These are phyloP conservation scores for Moricandia moricandioides DNA, from an alignment of 345 rosid genomes.

Conservation along the genomic window DNA sequence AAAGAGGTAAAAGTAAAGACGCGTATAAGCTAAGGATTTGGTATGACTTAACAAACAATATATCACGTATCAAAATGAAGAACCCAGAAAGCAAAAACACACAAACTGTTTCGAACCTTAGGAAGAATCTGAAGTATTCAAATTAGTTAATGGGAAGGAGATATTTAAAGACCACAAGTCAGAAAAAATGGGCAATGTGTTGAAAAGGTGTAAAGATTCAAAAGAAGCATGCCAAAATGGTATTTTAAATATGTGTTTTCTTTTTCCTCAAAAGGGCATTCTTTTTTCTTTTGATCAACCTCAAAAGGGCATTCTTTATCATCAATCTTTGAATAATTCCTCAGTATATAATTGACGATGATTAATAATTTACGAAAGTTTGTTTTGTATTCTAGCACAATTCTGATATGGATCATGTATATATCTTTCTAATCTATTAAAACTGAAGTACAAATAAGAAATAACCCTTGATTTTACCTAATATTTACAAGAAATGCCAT, in stretches of 20 bases:
- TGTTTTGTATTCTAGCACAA: too few species aligned
- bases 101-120: slow-evolving; percentile 11
- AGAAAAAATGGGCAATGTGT: slow-evolving; percentile 12
- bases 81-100: slow-evolving; percentile 9
- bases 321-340: not conserved
- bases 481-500: too few species aligned
- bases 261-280: not conserved
- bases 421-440: too few species aligned
- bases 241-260: not conserved
- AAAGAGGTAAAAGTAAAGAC: slow-evolving; percentile 17
- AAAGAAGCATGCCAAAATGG: slow-evolving; percentile 4
- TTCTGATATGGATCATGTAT: too few species aligned
- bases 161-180: slow-evolving; percentile 24
- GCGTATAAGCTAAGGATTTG: not conserved
- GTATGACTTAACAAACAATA: not conserved
- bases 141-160: not conserved
- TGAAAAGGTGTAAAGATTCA: slow-evolving; percentile 13
- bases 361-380: not conserved
- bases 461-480: too few species aligned
- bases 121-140: not conserved
- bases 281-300: too few species aligned
- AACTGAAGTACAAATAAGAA: too few species aligned
- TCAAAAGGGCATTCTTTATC: not conserved
- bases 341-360: not conserved
- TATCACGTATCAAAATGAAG: slow-evolving; percentile 3